A percentile compares a stretch with the other conserved stretches of the same genome.
Evolutionary conservation across 495 filamentous ascomycete genomes (phyloP).

Genomic region (Amphirosellinia nigrospora): DNA sequence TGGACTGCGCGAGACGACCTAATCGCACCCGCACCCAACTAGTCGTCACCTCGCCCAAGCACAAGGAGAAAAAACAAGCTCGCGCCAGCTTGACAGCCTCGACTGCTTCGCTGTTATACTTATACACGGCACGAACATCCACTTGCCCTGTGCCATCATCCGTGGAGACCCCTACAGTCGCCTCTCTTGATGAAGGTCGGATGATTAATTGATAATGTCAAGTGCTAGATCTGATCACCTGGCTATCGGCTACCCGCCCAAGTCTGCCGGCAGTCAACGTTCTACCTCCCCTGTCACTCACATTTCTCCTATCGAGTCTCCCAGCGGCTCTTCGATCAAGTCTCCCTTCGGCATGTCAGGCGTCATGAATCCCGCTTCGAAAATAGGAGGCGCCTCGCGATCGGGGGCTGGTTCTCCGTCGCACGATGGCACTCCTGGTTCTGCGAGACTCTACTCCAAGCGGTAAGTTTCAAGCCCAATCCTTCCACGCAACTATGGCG

Average conservation of each 20-base stretch:
- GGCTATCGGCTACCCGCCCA: slow-evolving; percentile 73
- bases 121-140: slow-evolving; percentile 10
- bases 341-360: slow-evolving; percentile 76
- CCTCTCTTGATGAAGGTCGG: slow-evolving; percentile 52
- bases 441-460: slow-evolving; percentile 80
- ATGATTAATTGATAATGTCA: slow-evolving; percentile 89
- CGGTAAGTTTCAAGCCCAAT: slow-evolving; percentile 61
- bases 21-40: slow-evolving; percentile 19
- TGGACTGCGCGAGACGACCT: slow-evolving; percentile 26
- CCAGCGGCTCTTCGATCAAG: slow-evolving; percentile 68
- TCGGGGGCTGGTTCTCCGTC: slow-evolving; percentile 96
- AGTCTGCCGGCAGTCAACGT: slow-evolving; percentile 64
- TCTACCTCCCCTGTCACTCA: slow-evolving; percentile 88
- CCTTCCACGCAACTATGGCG: slow-evolving; percentile 44
- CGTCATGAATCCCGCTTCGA: slow-evolving; percentile 66
- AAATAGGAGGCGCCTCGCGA: slow-evolving; percentile 75
- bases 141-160: slow-evolving; percentile 37
- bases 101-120: slow-evolving; percentile 17
- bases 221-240: slow-evolving; percentile 83
- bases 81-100: slow-evolving; percentile 19
- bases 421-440: slow-evolving; percentile 75
- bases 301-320: slow-evolving; percentile 84
- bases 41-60: slow-evolving; percentile 16
- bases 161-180: slow-evolving; percentile 39
- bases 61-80: slow-evolving; percentile 9